phyloP scores from a whole-genome alignment of 441 rosid genomes.

The Populus hybrid region DNA sequence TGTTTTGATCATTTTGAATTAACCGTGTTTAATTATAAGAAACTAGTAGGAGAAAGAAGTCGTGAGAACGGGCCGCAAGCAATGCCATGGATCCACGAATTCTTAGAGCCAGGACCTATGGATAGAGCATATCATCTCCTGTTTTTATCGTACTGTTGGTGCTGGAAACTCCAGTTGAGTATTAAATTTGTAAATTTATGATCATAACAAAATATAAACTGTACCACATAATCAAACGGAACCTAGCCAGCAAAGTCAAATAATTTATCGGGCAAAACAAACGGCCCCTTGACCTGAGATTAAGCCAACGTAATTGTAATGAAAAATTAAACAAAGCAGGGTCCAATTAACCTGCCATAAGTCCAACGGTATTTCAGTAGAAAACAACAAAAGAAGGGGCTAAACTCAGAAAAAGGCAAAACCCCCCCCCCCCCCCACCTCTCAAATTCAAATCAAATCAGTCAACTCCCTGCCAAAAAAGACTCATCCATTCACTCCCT shows the following conservation, averaged over 20 bases:
- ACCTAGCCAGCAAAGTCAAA: no score
- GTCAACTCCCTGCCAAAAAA: background rate
- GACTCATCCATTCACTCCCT: background rate
- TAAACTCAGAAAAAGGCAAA: no score
- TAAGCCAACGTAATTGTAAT: background rate
- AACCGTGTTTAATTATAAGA: no score
- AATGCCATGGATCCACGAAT: slow-evolving; percentile 23
- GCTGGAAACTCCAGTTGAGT: slow-evolving; percentile 27
- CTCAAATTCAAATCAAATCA: background rate
- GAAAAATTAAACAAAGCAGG: background rate
- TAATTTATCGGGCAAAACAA: no score
- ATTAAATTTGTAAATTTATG: slow-evolving; percentile 13
- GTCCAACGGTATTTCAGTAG: background rate
- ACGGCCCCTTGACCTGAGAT: no score
- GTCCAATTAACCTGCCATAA: background rate
- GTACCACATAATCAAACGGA: no score
- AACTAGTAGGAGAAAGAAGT: no score
- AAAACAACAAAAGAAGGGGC: background rate
- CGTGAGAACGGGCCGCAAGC: slow-evolving; percentile 20
- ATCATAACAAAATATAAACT: no score
- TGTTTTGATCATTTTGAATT: no score
- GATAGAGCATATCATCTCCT: slow-evolving; percentile 43
- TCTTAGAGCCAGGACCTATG: slow-evolving; percentile 36
- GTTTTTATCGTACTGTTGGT: slow-evolving; percentile 25
- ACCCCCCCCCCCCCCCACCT: background rate